phyloP scores from a whole-genome alignment of 495 filamentous ascomycete species.

The Aspergillus leporis region DNA sequence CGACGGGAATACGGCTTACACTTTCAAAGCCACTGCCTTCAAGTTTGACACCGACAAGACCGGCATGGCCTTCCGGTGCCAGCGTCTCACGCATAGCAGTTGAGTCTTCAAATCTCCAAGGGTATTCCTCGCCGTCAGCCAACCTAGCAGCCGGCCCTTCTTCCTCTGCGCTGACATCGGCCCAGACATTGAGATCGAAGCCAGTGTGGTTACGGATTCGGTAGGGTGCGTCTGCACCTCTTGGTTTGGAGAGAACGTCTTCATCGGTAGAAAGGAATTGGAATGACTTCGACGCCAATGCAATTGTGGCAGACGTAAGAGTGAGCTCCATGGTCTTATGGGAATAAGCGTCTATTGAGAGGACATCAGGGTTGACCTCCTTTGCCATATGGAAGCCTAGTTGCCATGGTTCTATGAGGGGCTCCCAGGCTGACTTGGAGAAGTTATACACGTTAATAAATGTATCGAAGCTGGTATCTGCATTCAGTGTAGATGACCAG shows the following conservation, averaged over 20 bases:
- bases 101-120: slow-evolving; percentile 96
- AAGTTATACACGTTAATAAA: slow-evolving; percentile 98
- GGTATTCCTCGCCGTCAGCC: slow-evolving; percentile 83
- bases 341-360: slow-evolving; percentile 84
- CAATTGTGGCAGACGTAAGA: slow-evolving; percentile 90
- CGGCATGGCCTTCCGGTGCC: slow-evolving; percentile 75
- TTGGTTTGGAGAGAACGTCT: slow-evolving; percentile 90
- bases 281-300: slow-evolving; percentile 86
- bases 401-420: slow-evolving; percentile 94
- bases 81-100: slow-evolving; percentile 91
- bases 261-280: slow-evolving; percentile 87
- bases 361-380: slow-evolving; percentile 68
- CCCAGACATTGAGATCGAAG: slow-evolving; percentile 82
- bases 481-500: slow-evolving; percentile 86
- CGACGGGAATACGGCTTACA: slow-evolving; percentile 83
- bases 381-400: slow-evolving; percentile 87
- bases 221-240: slow-evolving; percentile 89
- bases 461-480: slow-evolving; percentile 85
- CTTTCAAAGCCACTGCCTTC: slow-evolving; percentile 93
- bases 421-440: slow-evolving; percentile 97
- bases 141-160: slow-evolving; percentile 74
- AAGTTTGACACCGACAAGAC: slow-evolving; percentile 76
- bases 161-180: slow-evolving; percentile 63
- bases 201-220: slow-evolving; percentile 93
- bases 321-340: slow-evolving; percentile 89